A percentile compares a stretch with the other conserved stretches of the same genome.
These are phyloP conservation scores for Trichosanthes cucumerina DNA, from an alignment of 306 rosid genomes.

Conservation along the genomic window DNA sequence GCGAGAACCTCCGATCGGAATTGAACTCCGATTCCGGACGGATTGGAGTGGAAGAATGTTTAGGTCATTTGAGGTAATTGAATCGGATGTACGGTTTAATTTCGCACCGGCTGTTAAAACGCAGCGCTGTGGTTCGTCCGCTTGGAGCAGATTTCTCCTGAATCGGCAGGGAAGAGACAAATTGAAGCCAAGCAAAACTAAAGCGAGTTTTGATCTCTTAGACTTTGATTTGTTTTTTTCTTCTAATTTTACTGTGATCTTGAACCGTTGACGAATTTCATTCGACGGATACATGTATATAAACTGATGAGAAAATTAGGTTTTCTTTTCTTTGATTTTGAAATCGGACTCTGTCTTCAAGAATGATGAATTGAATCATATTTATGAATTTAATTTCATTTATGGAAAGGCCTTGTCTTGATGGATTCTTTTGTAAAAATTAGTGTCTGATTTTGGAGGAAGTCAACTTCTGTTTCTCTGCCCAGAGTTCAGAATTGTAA, in stretches of 20 bases:
- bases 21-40: background rate
- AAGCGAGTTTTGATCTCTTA: background rate
- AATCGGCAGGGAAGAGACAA: background rate
- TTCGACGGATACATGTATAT: slow-evolving; percentile 5
- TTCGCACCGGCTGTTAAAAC: background rate
- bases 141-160: background rate
- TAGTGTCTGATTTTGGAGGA: background rate
- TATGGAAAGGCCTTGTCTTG: background rate
- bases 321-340: background rate
- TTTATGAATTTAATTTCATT: background rate
- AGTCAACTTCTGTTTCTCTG: background rate
- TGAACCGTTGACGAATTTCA: background rate
- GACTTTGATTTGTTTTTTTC: background rate
- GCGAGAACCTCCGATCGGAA: background rate
- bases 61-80: background rate
- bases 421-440: background rate
- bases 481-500: background rate
- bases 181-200: background rate
- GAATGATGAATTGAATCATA: background rate
- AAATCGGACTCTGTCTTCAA: background rate
- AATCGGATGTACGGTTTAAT: background rate
- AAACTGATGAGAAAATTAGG: background rate
- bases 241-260: background rate
- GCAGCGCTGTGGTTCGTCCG: background rate
- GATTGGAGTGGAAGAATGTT: background rate